These are phyloP conservation scores for Lumnitzera racemosa DNA, from an alignment of 345 rosid species.

Conservation along the genomic window DNA sequence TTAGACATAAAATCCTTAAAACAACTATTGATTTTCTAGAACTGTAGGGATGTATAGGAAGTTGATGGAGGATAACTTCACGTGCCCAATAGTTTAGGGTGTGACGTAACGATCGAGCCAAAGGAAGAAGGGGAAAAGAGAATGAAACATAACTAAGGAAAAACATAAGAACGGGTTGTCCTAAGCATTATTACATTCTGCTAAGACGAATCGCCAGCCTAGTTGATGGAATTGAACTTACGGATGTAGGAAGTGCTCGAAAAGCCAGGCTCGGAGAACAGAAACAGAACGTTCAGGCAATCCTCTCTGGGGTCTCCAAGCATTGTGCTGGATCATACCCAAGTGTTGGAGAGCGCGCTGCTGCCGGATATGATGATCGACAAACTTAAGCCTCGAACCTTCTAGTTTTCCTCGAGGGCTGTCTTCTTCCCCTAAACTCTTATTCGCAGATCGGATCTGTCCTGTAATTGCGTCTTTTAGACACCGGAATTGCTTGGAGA, in stretches of 20 bases:
- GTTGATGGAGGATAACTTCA: too few species aligned
- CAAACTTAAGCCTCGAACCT: conserved; percentile 89
- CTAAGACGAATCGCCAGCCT: neutral
- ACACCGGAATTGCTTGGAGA: conserved; percentile 91
- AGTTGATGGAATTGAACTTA: conserved; percentile 17
- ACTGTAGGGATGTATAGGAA: too few species aligned
- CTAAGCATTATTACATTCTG: too few species aligned
- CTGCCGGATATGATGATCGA: conserved; percentile 87
- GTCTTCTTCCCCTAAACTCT: conserved; percentile 89
- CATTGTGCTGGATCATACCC: conserved; percentile 97
- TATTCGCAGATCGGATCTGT: conserved; percentile 77
- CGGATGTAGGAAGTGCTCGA: conserved; percentile 99
- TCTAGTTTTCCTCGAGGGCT: conserved; percentile 54
- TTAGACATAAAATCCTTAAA: too few species aligned
- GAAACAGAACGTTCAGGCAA: conserved; percentile 92
- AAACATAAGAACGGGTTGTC: too few species aligned
- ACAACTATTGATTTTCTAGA: too few species aligned
- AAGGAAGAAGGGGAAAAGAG: too few species aligned
- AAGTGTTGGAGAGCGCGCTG: conserved; percentile 93
- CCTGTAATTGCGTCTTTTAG: conserved; percentile 83
- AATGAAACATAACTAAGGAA: too few species aligned
- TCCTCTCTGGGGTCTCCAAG: conserved; percentile 99
- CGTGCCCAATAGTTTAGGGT: too few species aligned
- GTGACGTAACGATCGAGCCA: too few species aligned
- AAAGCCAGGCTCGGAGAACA: conserved; percentile 97